Evolutionary conservation across 2,329 filamentous ascomycete species (phyloP), one percentile per base, ranked within the genome.

Genomic region (Thielaviopsis musarum): DNA sequence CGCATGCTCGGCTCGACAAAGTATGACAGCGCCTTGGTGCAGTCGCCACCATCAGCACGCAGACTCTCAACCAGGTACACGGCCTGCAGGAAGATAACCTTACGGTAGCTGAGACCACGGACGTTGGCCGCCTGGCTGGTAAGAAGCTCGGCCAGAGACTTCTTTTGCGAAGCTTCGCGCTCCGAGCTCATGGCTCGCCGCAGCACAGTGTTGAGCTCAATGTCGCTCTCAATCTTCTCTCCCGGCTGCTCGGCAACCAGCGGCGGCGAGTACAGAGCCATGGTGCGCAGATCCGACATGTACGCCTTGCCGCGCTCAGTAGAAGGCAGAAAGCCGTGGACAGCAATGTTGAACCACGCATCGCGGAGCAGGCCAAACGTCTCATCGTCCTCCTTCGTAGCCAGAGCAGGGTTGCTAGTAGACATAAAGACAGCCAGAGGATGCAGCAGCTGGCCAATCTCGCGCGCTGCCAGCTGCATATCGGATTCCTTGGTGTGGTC

Each of bases 291-390:
- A 67, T 96, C 90, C 60, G 85, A 79, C 56, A 83, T 71, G 66
- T 94, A 82, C 64, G 81, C 80, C 68, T 84, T 85, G 19, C 85
- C 87, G 59, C 87, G 80, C 17, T 84, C 79, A 0, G 89, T 91
- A 17, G 80, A 79, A 12, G 85, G 77, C 10, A 84, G 85, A 68
- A 97, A 95, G 4, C 91, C 93, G 69, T 98, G 93, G 0, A 95
- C 87, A 22, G 91, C 88, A 63, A 97, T 89, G 67, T 98, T 99
- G 73, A 96, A 97, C 93, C 93, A 99, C 5, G 89, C 88, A 75
- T 98, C 91, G 57, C 91, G 84, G 65, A 93, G 80, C 60, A 94
- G 73, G 26, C 82, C 80, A 62, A 87, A 79, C 7, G 82, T 81
- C 61, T 91, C 83, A 57, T 91, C 85, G 10, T 74, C 65, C 38